Conservation (phyloP, 2,329 filamentous ascomycete species). For the Nannizziopsis barbatae region DNA sequence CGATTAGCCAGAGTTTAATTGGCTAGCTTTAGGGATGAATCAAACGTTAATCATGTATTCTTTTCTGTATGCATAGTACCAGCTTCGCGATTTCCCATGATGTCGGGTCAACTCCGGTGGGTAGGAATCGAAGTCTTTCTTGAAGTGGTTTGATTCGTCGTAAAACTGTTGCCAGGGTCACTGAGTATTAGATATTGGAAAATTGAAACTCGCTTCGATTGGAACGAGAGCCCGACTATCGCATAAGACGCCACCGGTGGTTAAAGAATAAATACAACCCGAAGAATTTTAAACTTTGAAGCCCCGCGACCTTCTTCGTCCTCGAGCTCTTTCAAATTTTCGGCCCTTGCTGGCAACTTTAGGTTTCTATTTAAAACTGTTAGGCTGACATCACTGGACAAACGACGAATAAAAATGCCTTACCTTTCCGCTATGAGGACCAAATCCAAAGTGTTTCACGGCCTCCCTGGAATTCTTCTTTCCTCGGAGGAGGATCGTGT, state of each 20-base stretch:
- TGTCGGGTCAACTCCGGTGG: no score
- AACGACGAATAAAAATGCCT: constrained; percentile 18
- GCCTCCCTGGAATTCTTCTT: constrained; percentile 98
- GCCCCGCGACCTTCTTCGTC: constrained; percentile 93
- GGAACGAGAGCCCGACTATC: constrained; percentile 11
- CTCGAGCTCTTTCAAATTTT: constrained; percentile 99
- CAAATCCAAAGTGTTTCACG: constrained; percentile 98
- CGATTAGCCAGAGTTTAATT: neutral
- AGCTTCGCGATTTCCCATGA: neutral
- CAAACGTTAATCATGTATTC: neutral
- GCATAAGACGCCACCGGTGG: constrained; percentile 7
- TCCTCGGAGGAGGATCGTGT: constrained; percentile 92
- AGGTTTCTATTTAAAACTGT: constrained; percentile 59
- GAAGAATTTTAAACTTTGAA: constrained; percentile 85
- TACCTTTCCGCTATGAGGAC: constrained; percentile 95
- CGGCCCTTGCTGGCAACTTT: constrained; percentile 96
- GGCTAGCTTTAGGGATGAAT: neutral
- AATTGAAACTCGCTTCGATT: constrained; percentile 12
- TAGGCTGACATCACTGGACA: neutral
- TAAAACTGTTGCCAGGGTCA: no score
- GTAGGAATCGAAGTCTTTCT: neutral
- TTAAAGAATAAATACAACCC: constrained; percentile 15
- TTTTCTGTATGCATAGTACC: neutral
- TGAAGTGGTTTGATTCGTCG: neutral
- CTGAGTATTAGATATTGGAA: constrained; percentile 1